These are phyloP conservation scores for Dactylellina leptospora DNA, from an alignment of 2,329 filamentous ascomycete genomes.

Conservation along the genomic window DNA sequence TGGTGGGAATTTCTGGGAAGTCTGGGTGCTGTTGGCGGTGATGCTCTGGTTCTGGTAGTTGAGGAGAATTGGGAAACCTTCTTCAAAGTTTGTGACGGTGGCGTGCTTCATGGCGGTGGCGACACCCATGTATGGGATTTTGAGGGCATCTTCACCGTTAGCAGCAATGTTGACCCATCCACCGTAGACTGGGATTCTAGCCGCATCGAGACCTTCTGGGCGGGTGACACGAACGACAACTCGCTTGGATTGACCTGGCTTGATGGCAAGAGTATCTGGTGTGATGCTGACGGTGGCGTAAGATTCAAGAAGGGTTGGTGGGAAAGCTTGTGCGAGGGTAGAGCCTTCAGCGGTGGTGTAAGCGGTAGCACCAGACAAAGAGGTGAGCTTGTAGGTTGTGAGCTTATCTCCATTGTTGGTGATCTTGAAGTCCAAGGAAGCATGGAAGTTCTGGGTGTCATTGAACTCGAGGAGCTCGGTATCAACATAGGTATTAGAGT, in stretches of 20 bases:
- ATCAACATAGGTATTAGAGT: conserved; percentile 66
- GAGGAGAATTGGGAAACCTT: conserved; percentile 36
- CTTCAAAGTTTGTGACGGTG: conserved; percentile 46
- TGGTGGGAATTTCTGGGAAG: conserved; percentile 14
- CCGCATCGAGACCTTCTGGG: conserved; percentile 59
- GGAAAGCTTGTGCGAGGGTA: conserved; percentile 54
- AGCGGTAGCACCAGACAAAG: conserved; percentile 65
- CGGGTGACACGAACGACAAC: conserved; percentile 62
- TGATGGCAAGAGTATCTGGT: conserved; percentile 57
- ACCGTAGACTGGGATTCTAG: conserved; percentile 62
- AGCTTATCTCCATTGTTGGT: conserved; percentile 65
- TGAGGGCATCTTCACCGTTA: conserved; percentile 61
- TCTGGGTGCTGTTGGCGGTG: conserved; percentile 24
- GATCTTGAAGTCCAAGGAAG: conserved; percentile 66
- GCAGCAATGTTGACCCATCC: conserved; percentile 63
- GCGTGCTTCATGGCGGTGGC: conserved; percentile 41
- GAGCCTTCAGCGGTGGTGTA: conserved; percentile 63
- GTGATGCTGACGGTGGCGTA: conserved; percentile 55
- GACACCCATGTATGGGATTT: conserved; percentile 61
- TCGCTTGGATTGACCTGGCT: conserved; percentile 56
- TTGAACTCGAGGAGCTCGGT: conserved; percentile 71
- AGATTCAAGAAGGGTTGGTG: conserved; percentile 54
- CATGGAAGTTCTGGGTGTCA: conserved; percentile 68
- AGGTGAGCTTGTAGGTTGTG: conserved; percentile 66
- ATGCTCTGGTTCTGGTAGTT: conserved; percentile 31